A percentile compares a stretch with the other conserved stretches of the same genome.
These are phyloP conservation scores for Dioszegia hungarica DNA, from an alignment of 768 basidiomycete species.

Conservation along the genomic window DNA sequence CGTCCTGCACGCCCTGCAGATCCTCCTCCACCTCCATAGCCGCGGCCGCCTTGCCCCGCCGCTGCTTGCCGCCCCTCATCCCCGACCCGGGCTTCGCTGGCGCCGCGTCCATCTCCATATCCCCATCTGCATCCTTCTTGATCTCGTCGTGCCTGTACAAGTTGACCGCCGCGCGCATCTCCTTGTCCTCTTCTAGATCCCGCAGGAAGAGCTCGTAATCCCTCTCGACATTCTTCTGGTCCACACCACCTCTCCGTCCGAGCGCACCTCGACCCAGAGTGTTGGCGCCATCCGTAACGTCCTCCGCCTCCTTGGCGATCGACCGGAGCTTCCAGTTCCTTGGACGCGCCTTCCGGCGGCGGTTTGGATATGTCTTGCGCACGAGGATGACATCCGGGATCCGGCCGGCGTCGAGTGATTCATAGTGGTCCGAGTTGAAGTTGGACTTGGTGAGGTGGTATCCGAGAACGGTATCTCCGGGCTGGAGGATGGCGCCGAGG, in stretches of 20 bases:
- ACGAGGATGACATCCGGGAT: constrained; percentile 90
- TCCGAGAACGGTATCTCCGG: constrained; percentile 87
- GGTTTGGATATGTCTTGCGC: constrained; percentile 90
- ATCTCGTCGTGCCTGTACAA: constrained; percentile 55
- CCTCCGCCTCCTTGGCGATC: constrained; percentile 85
- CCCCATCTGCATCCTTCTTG: constrained; percentile 42
- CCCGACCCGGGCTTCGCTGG: constrained; percentile 27
- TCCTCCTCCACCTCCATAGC: constrained; percentile 52
- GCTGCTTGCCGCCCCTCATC: constrained; percentile 36
- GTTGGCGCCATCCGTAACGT: constrained; percentile 56
- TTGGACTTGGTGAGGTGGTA: constrained; percentile 84
- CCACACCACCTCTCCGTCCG: constrained; percentile 81
- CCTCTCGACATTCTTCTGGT: constrained; percentile 86
- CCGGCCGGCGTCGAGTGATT: constrained; percentile 58
- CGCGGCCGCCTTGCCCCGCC: constrained; percentile 15
- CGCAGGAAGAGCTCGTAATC: constrained; percentile 95
- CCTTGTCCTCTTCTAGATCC: constrained; percentile 90
- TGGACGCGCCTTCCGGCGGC: constrained; percentile 80
- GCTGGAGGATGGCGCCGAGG: constrained; percentile 85
- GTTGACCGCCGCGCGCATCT: constrained; percentile 79
- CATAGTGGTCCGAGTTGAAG: constrained; percentile 86
- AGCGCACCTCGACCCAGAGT: constrained; percentile 67
- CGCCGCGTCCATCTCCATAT: constrained; percentile 33
- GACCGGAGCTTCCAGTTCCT: constrained; percentile 83
- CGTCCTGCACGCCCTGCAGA: constrained; percentile 34